phyloP scores from a whole-genome alignment of 768 basidiomycete species.

The Rhodotorula toruloides region DNA sequence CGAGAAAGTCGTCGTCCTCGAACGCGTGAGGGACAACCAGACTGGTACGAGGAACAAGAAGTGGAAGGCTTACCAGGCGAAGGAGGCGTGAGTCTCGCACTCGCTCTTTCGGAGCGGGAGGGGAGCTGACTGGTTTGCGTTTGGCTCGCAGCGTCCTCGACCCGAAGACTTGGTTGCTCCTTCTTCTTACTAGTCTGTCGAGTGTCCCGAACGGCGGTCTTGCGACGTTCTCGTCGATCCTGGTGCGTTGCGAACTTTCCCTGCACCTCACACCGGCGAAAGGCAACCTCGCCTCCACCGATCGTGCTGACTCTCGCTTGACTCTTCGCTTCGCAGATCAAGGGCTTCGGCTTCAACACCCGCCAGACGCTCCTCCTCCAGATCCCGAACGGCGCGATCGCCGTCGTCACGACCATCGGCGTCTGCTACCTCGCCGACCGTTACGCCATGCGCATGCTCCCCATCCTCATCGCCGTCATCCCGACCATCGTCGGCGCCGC shows the following conservation, averaged over 20 bases:
- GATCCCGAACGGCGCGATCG: conserved; percentile 57
- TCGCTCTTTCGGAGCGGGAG: too few relatives aligned
- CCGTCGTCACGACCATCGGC: conserved; percentile 52
- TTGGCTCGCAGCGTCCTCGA: too few relatives aligned
- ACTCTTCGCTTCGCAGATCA: conserved; percentile 9
- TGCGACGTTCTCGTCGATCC: background rate
- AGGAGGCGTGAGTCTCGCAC: too few relatives aligned
- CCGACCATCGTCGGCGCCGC: conserved; percentile 56
- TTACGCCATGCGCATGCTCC: conserved; percentile 1
- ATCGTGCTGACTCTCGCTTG: background rate
- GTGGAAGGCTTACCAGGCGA: conserved; percentile 58
- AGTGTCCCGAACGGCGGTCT: conserved; percentile 51
- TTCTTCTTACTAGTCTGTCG: conserved; percentile 51
- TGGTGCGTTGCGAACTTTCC: background rate
- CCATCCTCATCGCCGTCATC: background rate
- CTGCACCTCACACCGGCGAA: conserved; percentile 28
- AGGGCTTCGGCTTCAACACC: conserved; percentile 49
- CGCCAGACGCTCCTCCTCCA: conserved; percentile 60
- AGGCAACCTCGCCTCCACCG: conserved; percentile 57
- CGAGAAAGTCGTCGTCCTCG: conserved; percentile 60
- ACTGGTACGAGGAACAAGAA: conserved; percentile 55
- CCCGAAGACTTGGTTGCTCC: conserved; percentile 60
- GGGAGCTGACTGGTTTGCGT: too few relatives aligned
- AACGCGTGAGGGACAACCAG: conserved; percentile 62
- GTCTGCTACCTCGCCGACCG: conserved; percentile 14